phyloP scores from a whole-genome alignment of 139 green algal genomes.

The Tetradesmus lagerheimii region DNA sequence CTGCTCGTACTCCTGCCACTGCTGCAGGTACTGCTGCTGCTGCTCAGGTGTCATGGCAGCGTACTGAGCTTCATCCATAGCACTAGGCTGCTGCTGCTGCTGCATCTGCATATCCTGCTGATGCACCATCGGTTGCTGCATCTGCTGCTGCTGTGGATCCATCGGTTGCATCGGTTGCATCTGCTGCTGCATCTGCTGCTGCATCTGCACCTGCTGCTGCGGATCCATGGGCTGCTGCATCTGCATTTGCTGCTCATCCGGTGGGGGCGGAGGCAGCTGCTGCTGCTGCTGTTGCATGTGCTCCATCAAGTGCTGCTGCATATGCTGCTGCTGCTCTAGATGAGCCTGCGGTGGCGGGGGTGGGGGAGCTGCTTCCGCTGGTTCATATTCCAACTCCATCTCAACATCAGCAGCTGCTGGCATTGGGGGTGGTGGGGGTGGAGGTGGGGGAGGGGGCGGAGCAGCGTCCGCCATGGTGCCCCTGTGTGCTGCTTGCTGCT shows the following conservation, averaged over 20 bases:
- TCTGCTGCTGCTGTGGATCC: background rate
- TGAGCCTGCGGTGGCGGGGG: background rate
- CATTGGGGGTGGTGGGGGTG: slow-evolving; percentile 12
- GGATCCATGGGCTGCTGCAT: background rate
- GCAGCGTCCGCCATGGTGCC: background rate
- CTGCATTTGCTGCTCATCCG: background rate
- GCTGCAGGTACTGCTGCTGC: slow-evolving; percentile 53
- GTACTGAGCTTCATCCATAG: slow-evolving; percentile 62
- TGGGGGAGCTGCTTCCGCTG: background rate
- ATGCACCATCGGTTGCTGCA: background rate
- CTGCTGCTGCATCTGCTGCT: slow-evolving; percentile 5
- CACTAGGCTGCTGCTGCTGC: slow-evolving; percentile 32
- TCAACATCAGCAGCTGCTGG: background rate
- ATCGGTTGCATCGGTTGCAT: background rate
- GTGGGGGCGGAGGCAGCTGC: background rate
- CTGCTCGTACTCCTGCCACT: slow-evolving; percentile 60
- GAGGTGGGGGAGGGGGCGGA: slow-evolving; percentile 7
- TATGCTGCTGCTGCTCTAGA: slow-evolving; percentile 12
- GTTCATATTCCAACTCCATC: background rate
- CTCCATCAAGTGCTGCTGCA: background rate
- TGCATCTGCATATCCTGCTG: background rate
- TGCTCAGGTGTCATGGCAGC: slow-evolving; percentile 48
- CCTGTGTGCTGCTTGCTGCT: background rate
- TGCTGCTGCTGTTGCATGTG: background rate
- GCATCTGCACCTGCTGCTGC: background rate